Conservation (phyloP, 148 eudicot genomes). For the Nepenthes gracilis region DNA sequence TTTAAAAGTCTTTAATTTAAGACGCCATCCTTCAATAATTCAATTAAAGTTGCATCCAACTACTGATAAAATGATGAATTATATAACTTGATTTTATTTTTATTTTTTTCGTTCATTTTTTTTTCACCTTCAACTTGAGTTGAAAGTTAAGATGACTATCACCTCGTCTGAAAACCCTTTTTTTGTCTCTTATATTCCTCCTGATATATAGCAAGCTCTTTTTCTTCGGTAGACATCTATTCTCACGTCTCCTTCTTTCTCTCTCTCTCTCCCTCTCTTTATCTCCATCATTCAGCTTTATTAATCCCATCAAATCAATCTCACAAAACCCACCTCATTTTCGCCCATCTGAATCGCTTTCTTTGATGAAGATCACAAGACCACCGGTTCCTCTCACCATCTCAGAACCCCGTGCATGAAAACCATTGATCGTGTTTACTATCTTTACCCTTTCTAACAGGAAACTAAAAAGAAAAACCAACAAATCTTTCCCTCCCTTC, state of each 20-base stretch:
- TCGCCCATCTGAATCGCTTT: background rate
- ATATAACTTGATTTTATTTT: too few species aligned
- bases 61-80: too few species aligned
- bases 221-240: too few species aligned
- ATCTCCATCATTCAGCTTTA: background rate
- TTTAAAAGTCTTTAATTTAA: too few species aligned
- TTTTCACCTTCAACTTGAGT: too few species aligned
- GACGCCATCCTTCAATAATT: too few species aligned
- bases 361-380: conserved; percentile 14
- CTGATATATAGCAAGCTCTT: too few species aligned
- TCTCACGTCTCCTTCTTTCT: background rate
- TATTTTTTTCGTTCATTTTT: too few species aligned
- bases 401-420: conserved; percentile 1
- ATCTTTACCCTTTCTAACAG: background rate
- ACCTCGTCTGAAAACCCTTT: too few species aligned
- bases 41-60: too few species aligned
- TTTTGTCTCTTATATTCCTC: too few species aligned
- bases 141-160: too few species aligned
- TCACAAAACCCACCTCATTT: conserved; percentile 1
- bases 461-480: background rate
- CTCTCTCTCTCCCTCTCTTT: background rate
- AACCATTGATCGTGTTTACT: background rate
- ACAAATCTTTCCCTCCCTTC: background rate
- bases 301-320: background rate
- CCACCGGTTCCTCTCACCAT: conserved; percentile 2